Base-by-base conservation (phyloP, 2,329 filamentous ascomycete species). In the Paecilomyces dactylethromorphus region DNA sequence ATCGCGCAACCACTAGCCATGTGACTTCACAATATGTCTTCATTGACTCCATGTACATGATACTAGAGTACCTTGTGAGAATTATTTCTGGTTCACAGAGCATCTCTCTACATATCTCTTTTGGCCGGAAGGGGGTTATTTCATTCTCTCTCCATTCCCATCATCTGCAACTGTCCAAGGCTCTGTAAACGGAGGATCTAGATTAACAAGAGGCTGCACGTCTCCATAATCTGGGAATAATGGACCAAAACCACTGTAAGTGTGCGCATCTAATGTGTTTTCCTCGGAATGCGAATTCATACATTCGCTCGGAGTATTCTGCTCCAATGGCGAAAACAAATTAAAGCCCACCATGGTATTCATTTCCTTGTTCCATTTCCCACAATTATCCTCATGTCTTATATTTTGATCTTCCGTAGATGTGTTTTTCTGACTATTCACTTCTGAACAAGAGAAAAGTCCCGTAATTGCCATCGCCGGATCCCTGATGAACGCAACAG, bases 401-500 rank as follows among this genome's bases (percentile, higher is more conserved):
- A 45, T 15, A 7, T 1, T 5, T 8, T 21, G 39, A 6, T 45
- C 21, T 18, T 21, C 15, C 10, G n/a, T 8, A 1, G 39, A 45
- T 18, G 21, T n/a, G 13, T n/a, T 1, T 8, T 45, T 45, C 32
- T 33, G 8, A 13, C 13, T 33, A 18, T 45, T n/a, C 7, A 8
- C n/a, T 18, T 1, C 39, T 21, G 18, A 10, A 10, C 15, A 45
- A 45, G 39, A n/a, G 18, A 4, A 6, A 18, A 18, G 24, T 26
- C 24, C 24, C 5, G 24, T 26, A 26, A 5, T 26, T 3, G 24
- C 3, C 26, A 5, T 18, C 6, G 39, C 15, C 10, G 15, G 18
- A 18, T 45, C n/a, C 10, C 1, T n/a, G 1, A 18, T 21, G 3
- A 66, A n/a, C 60, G 68, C 69, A 2, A 33, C 56, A 1, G 58